Evolutionary conservation across 306 rosid species (phyloP).

Genomic region (Comarum palustre): DNA sequence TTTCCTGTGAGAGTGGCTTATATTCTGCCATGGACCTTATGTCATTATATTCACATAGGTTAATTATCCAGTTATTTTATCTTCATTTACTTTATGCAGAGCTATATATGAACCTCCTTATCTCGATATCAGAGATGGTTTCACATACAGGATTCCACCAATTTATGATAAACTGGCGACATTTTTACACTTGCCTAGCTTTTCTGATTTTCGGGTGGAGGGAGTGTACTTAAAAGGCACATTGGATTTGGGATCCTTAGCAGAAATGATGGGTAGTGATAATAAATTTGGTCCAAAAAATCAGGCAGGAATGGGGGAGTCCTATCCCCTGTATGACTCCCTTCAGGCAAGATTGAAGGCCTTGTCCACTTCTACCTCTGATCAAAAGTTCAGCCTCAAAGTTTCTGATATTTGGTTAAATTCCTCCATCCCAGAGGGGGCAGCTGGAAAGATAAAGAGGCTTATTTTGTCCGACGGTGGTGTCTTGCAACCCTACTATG

Average conservation of each 20-base stretch:
- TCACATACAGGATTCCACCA: slow-evolving; percentile 83
- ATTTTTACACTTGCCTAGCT: slow-evolving; percentile 70
- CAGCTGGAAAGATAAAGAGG: slow-evolving; percentile 91
- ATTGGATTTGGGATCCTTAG: slow-evolving; percentile 92
- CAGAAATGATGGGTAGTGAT: slow-evolving; percentile 82
- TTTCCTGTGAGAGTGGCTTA: slow-evolving; percentile 18
- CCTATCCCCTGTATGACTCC: slow-evolving; percentile 63
- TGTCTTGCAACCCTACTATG: slow-evolving; percentile 82
- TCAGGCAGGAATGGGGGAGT: slow-evolving; percentile 81
- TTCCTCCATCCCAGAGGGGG: slow-evolving; percentile 96
- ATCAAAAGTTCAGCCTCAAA: slow-evolving; percentile 71
- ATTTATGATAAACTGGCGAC: slow-evolving; percentile 74
- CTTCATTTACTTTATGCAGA: slow-evolving; percentile 45
- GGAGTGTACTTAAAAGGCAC: slow-evolving; percentile 86
- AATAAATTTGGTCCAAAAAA: slow-evolving; percentile 59
- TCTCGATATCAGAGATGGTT: slow-evolving; percentile 85
- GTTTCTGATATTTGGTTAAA: slow-evolving; percentile 62
- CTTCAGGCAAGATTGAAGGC: slow-evolving; percentile 79
- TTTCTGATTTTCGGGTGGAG: slow-evolving; percentile 75
- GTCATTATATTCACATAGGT: not conserved
- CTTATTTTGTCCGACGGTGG: slow-evolving; percentile 94
- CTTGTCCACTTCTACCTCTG: slow-evolving; percentile 51
- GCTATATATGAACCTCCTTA: slow-evolving; percentile 74
- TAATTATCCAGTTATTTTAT: not conserved
- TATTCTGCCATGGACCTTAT: slow-evolving; percentile 1